These are phyloP conservation scores for Sphagnum fallax DNA, from an alignment of 228 moss, liverwort and hornwort species.

Conservation along the genomic window DNA sequence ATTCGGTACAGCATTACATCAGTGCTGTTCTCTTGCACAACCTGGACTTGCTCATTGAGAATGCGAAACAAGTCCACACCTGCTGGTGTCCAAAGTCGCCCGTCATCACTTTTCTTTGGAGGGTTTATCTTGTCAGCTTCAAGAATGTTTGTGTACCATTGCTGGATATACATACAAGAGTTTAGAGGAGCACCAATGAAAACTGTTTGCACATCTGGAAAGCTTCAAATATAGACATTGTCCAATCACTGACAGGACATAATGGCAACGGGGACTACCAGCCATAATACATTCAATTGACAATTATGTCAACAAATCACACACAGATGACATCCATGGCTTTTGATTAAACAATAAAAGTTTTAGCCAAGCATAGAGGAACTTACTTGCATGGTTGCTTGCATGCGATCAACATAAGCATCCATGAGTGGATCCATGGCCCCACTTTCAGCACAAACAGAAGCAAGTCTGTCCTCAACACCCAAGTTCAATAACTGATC, in stretches of 20 bases:
- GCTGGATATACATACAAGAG: constrained; percentile 30
- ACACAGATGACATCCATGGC: too few species aligned
- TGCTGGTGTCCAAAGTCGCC: constrained; percentile 89
- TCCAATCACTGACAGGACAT: too few species aligned
- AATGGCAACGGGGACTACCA: too few species aligned
- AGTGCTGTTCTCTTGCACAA: constrained; percentile 95
- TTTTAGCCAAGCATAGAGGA: too few species aligned
- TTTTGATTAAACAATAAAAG: too few species aligned
- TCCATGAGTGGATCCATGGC: constrained; percentile 99
- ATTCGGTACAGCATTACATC: constrained; percentile 98
- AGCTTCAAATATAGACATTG: too few species aligned
- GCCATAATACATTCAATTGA: too few species aligned
- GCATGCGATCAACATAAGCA: constrained; percentile 99
- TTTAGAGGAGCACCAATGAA: too few species aligned
- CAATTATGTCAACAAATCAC: too few species aligned
- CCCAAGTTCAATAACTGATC: constrained; percentile 84
- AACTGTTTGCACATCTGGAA: too few species aligned
- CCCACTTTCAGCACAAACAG: constrained; percentile 99
- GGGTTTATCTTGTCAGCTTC: constrained; percentile 80
- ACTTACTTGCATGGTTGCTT: constrained; percentile 80
- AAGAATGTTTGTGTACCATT: constrained; percentile 98
- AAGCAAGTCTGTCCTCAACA: constrained; percentile 87
- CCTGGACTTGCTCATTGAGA: constrained; percentile 93
- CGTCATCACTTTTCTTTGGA: constrained; percentile 96
- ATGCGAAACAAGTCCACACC: constrained; percentile 96